These are phyloP conservation scores for Pyrenochaeta sp. DNA, from an alignment of 2,329 filamentous ascomycete species.

Conservation along the genomic window DNA sequence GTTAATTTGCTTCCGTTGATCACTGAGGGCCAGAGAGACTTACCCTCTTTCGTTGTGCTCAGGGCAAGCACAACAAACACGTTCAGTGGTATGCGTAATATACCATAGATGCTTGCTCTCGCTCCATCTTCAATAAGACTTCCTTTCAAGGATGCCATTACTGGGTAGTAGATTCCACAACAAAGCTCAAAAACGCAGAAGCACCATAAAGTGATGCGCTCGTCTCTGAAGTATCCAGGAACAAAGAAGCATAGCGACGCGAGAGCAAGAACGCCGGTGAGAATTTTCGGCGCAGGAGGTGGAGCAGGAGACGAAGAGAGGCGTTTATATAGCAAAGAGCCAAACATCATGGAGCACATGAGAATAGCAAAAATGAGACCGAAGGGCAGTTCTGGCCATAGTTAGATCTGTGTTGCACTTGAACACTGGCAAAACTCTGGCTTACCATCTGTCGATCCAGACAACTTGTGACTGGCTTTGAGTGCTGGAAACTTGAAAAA, in stretches of 20 bases:
- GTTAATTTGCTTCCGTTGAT: constrained; percentile 13
- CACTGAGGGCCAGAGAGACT: neutral
- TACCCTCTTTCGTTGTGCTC: constrained; percentile 43
- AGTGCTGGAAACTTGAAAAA: constrained; percentile 68
- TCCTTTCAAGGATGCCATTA: constrained; percentile 63
- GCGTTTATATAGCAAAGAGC: constrained; percentile 62
- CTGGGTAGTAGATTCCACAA: constrained; percentile 66
- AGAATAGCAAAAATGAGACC: constrained; percentile 65
- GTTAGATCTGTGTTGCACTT: constrained; percentile 12
- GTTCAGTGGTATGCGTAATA: constrained; percentile 67
- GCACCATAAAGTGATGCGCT: constrained; percentile 61
- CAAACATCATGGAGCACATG: constrained; percentile 67
- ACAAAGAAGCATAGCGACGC: constrained; percentile 41
- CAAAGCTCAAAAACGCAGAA: constrained; percentile 66
- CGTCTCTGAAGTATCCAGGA: constrained; percentile 51
- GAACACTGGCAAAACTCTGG: neutral
- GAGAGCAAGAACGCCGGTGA: constrained; percentile 32
- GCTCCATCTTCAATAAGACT: constrained; percentile 62
- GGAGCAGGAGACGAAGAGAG: constrained; percentile 31
- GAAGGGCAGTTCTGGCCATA: constrained; percentile 46
- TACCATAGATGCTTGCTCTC: constrained; percentile 63
- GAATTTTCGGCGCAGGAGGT: constrained; percentile 35
- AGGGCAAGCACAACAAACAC: constrained; percentile 43
- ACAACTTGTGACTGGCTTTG: constrained; percentile 42
- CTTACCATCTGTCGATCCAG: constrained; percentile 38